These are phyloP conservation scores for Actinomortierella ambigua DNA, from an alignment of 371 early-diverging fungal species.

Conservation along the genomic window DNA sequence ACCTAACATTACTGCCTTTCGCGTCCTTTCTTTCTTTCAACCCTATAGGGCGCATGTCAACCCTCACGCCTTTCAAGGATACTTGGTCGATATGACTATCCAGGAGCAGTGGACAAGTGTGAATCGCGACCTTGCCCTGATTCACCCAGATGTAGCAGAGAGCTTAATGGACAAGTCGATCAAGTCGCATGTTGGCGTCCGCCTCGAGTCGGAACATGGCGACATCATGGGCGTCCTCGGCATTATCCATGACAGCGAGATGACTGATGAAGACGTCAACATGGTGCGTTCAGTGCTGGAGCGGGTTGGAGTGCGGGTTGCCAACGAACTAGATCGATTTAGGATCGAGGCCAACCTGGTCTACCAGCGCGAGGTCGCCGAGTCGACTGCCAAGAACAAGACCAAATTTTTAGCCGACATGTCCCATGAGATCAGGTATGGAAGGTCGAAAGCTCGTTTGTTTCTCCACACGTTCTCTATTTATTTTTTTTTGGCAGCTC, in stretches of 20 bases:
- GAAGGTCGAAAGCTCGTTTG: neutral
- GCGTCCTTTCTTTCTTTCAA: neutral
- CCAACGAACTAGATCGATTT: slow-evolving; percentile 54
- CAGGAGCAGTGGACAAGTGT: slow-evolving; percentile 30
- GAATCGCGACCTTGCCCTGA: slow-evolving; percentile 14
- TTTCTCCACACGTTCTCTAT: neutral
- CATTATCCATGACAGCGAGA: slow-evolving; percentile 31
- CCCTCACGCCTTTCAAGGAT: slow-evolving; percentile 43
- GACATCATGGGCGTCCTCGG: slow-evolving; percentile 43
- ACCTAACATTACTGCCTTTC: neutral
- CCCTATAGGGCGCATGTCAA: slow-evolving; percentile 27
- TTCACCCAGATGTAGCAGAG: slow-evolving; percentile 28
- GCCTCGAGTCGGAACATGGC: slow-evolving; percentile 37
- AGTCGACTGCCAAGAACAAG: slow-evolving; percentile 62
- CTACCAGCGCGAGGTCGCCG: slow-evolving; percentile 55
- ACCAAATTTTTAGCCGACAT: slow-evolving; percentile 66
- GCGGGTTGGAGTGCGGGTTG: slow-evolving; percentile 46
- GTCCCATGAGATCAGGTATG: slow-evolving; percentile 40
- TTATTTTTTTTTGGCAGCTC: neutral
- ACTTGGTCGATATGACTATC: slow-evolving; percentile 36
- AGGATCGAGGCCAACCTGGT: slow-evolving; percentile 51
- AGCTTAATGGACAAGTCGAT: slow-evolving; percentile 31
- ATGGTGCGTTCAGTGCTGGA: slow-evolving; percentile 42
- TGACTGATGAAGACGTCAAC: slow-evolving; percentile 24
- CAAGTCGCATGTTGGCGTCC: slow-evolving; percentile 38